A percentile compares a stretch with the other conserved stretches of the same genome.
These are phyloP conservation scores for Trichoderma lentiforme DNA, from an alignment of 2,329 filamentous ascomycete genomes.

Conservation along the genomic window DNA sequence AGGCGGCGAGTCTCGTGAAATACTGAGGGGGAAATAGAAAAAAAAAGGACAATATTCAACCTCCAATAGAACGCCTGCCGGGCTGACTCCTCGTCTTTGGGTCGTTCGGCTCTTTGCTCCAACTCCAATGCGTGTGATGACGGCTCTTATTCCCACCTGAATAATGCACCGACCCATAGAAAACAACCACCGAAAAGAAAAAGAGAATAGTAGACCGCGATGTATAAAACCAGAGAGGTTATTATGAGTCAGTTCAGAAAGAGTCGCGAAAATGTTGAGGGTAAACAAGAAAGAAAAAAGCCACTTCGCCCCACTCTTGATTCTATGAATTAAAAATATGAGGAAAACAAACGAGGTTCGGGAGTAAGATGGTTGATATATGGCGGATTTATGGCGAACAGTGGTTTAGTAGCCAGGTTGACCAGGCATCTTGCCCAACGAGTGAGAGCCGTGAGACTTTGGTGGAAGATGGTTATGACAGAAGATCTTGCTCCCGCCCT, in stretches of 20 bases:
- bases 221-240: background rate
- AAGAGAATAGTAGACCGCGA: background rate
- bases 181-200: background rate
- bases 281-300: background rate
- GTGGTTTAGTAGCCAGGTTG: constrained; percentile 50
- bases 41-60: background rate
- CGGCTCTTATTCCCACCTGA: background rate
- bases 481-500: constrained; percentile 48
- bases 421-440: constrained; percentile 55
- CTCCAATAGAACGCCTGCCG: background rate
- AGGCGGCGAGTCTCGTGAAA: background rate
- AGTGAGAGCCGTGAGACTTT: constrained; percentile 44
- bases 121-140: background rate
- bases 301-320: background rate
- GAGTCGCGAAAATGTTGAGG: background rate
- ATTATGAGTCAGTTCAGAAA: background rate
- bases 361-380: background rate
- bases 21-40: background rate
- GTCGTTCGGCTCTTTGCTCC: background rate
- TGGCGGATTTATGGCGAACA: background rate
- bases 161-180: background rate
- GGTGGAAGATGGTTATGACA: constrained; percentile 57
- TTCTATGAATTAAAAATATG: background rate
- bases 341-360: background rate
- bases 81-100: background rate